Percentiles rank a stretch among this genome's conserved stretches.
phyloP scores from a whole-genome alignment of 129 eudicot genomes.

The Arctium minus region DNA sequence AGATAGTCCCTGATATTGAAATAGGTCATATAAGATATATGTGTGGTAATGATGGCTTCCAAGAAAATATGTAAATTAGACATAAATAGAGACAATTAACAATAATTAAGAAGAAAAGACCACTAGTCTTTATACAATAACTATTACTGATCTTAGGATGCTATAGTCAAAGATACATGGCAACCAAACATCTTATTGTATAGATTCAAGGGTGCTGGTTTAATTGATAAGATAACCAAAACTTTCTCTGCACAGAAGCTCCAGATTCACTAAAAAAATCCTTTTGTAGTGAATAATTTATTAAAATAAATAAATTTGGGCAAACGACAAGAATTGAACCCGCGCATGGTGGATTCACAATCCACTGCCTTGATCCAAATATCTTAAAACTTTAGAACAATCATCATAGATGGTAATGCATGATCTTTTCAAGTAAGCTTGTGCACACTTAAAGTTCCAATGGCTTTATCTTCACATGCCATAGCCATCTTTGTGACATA shows the following conservation, averaged over 20 bases:
- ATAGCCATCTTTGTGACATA: background rate
- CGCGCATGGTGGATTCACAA: no score
- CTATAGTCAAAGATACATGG: constrained; percentile 6
- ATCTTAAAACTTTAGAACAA: constrained; percentile 2
- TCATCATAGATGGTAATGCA: background rate
- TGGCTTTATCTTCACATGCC: background rate
- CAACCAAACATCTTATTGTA: background rate
- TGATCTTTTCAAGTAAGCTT: background rate
- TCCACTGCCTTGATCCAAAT: background rate
- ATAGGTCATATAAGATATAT: constrained; percentile 8
- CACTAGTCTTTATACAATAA: background rate
- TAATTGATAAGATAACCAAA: background rate
- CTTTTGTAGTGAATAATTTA: no score
- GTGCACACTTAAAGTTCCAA: background rate
- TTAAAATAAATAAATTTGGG: no score
- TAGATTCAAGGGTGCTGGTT: background rate
- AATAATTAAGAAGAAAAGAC: constrained; percentile 4
- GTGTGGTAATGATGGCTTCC: background rate
- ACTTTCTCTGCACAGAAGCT: constrained; percentile 11
- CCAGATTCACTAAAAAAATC: background rate
- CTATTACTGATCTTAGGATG: background rate
- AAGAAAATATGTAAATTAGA: background rate
- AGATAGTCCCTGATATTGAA: constrained; percentile 71
- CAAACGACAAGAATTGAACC: no score
- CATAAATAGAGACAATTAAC: background rate